Base-by-base conservation (phyloP, 2,329 filamentous ascomycete genomes). In the Myriosclerotinia duriaeana region DNA sequence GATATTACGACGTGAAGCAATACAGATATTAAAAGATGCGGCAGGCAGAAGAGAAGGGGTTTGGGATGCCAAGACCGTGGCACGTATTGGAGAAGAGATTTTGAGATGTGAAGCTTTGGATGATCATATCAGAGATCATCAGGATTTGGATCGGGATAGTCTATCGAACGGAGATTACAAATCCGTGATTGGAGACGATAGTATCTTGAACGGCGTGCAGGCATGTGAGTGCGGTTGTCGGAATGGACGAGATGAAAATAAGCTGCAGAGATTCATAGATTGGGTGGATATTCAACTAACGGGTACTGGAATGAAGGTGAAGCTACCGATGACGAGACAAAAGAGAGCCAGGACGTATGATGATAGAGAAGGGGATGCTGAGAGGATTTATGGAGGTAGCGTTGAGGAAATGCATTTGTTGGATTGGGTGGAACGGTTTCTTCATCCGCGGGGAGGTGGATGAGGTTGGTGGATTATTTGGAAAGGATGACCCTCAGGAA, bases 41-140 rank as follows among this genome's bases (percentile, higher is more conserved):
- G 46, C 38, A 20, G 66, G 56, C 22, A 70, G 69, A 60, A 59
- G 68, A 48, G 71, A 72, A 53, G 66, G 66, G 7, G 46, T 66
- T 9, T 70, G 69, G 71, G 66, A 70, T 66, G 66, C 67, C 34
- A 20, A 53, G 9, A 64, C 44, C n/a, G 44, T 70, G 20, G 69
- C 58, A 7, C 42, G 50, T n/a, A 40, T 70, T 11, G 69, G 65
- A 14, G 66, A 69, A 11, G 48, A 62, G 6, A 52, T 53, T 17
- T 52, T 42, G n/a, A 63, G 48, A 9, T 42, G n/a, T 38, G 36
- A 42, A 30, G 48, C 30, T 40, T 14, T 22, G 20, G 34, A 52
- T 26, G 17, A n/a, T 26, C 5, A 63, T 22, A 2, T n/a, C 3
- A 14, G 15, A 4, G 7, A 34, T 30, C 20, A 22, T 55, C 12